These are phyloP conservation scores for Melanopsichium pennsylvanicum DNA, from an alignment of 1,284 basidiomycete species.

Conservation along the genomic window DNA sequence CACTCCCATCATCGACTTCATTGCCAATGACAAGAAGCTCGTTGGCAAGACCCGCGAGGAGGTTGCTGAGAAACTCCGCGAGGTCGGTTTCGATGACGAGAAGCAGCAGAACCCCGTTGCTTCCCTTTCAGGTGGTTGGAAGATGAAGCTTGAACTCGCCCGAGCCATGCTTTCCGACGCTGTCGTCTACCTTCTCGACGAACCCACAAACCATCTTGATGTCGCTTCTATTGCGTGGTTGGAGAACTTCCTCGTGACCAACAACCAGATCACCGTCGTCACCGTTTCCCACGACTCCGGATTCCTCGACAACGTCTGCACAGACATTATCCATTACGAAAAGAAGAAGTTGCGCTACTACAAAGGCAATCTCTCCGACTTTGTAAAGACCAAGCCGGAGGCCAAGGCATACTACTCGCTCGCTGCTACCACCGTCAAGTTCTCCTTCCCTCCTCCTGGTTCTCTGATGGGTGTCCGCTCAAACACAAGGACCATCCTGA, in stretches of 20 bases:
- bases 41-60: constrained; percentile 56
- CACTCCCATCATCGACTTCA: constrained; percentile 83
- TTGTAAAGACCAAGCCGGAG: constrained; percentile 89
- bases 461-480: constrained; percentile 97
- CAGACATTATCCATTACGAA: constrained; percentile 98
- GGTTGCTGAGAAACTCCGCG: constrained; percentile 52
- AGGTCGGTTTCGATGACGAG: constrained; percentile 82
- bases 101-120: constrained; percentile 86
- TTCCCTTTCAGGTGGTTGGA: constrained; percentile 96
- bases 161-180: constrained; percentile 69
- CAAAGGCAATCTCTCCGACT: constrained; percentile 88
- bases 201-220: constrained; percentile 83
- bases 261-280: constrained; percentile 75
- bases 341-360: constrained; percentile 95
- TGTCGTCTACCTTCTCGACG: constrained; percentile 86
- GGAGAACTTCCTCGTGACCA: constrained; percentile 76
- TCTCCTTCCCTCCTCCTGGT: constrained; percentile 94
- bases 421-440: constrained; percentile 91
- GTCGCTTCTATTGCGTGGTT: constrained; percentile 91
- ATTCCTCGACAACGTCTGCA: constrained; percentile 95
- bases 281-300: constrained; percentile 98
- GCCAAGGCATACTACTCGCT: constrained; percentile 98
- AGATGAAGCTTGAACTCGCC: constrained; percentile 91
- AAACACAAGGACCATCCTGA: constrained; percentile 94
- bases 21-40: constrained; percentile 75